A percentile compares a stretch with the other conserved stretches of the same genome.
These are phyloP conservation scores for Pneumocystis canis DNA, from an alignment of 1,139 yeast genomes.

Conservation along the genomic window DNA sequence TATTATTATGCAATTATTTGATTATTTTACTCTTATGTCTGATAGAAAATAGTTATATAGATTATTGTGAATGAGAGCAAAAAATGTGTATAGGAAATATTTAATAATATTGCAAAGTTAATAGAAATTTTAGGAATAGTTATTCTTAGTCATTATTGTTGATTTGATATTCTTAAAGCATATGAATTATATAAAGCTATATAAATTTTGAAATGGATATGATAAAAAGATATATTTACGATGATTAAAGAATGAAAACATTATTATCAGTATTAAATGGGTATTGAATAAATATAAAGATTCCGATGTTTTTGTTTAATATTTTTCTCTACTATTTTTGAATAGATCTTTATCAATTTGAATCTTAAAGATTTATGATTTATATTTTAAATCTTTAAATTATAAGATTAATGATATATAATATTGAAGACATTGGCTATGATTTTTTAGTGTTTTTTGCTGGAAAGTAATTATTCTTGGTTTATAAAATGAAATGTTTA, in stretches of 20 bases:
- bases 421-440: constrained; percentile 86
- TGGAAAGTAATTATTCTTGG: neutral
- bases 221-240: constrained; percentile 54
- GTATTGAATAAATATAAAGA: constrained; percentile 63
- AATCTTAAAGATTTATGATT: constrained; percentile 88
- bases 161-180: constrained; percentile 67
- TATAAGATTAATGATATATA: constrained; percentile 40
- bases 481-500: constrained; percentile 36
- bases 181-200: constrained; percentile 76
- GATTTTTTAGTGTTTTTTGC: constrained; percentile 49
- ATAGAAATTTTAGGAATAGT: constrained; percentile 75
- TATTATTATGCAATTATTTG: too few species aligned
- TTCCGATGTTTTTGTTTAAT: constrained; percentile 26
- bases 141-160: constrained; percentile 71
- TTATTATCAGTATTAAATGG: constrained; percentile 62
- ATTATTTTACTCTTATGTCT: too few species aligned
- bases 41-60: too few species aligned
- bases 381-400: constrained; percentile 59
- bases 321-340: neutral
- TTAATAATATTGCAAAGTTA: constrained; percentile 69
- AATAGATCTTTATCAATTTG: constrained; percentile 44
- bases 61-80: constrained; percentile 9
- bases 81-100: constrained; percentile 89
- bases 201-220: constrained; percentile 74
- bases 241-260: constrained; percentile 90